Conservation (phyloP, 1,284 basidiomycete species). For the Puccinia polysora region DNA sequence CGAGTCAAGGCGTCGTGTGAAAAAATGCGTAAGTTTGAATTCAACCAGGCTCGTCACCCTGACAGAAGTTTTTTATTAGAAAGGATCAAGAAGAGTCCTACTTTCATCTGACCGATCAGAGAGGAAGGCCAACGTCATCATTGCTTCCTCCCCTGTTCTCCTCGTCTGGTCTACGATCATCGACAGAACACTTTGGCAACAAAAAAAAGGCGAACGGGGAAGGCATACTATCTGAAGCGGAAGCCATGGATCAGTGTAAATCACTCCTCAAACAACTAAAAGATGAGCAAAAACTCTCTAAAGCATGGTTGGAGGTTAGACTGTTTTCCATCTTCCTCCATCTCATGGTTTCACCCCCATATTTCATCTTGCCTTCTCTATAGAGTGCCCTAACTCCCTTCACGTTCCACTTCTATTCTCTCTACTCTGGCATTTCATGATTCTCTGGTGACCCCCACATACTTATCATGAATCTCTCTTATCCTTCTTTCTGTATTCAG, state of each 20-base stretch:
- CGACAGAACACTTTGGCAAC: constrained; percentile 39
- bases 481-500: not conserved
- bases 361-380: not conserved
- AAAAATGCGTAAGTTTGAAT: constrained; percentile 64
- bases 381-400: not conserved
- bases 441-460: no score
- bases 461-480: not conserved
- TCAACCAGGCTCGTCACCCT: no score
- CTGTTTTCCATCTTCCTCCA: not conserved
- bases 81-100: no score
- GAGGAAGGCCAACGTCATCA: no score
- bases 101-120: no score
- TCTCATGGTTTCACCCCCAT: not conserved
- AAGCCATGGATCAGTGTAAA: constrained; percentile 38
- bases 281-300: constrained; percentile 37
- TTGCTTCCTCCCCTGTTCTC: no score
- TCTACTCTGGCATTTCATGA: no score
- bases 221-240: constrained; percentile 20
- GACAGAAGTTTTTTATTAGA: no score
- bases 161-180: no score
- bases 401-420: no score
- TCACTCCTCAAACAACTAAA: constrained; percentile 31
- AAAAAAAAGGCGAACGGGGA: constrained; percentile 36
- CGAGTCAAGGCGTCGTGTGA: constrained; percentile 78
- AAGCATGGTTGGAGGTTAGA: constrained; percentile 40